Evolutionary conservation across 208 protist genomes (phyloP).

Genomic region (Leishmania martiniquensis): DNA sequence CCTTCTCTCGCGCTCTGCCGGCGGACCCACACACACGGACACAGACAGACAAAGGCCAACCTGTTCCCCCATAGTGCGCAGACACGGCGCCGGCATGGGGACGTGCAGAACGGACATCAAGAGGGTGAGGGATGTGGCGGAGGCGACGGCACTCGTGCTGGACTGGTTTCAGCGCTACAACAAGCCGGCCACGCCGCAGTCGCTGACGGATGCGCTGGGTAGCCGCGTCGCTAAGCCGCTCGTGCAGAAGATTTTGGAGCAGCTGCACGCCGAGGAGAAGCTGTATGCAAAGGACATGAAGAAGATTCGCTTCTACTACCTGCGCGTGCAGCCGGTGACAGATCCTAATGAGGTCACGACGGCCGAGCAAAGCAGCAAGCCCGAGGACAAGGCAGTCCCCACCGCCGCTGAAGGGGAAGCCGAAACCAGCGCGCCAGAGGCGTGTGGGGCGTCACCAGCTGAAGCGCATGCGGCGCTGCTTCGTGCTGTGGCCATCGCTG

Average conservation of each 20-base stretch:
- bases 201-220: slow-evolving; percentile 82
- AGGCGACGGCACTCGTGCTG: slow-evolving; percentile 45
- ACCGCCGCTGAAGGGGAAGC: not conserved
- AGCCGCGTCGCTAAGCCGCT: slow-evolving; percentile 79
- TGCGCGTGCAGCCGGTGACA: slow-evolving; percentile 12
- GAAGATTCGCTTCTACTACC: slow-evolving; percentile 80
- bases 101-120: slow-evolving; percentile 41
- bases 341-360: not conserved
- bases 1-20: not conserved
- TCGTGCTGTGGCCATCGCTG: not conserved
- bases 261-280: slow-evolving; percentile 44
- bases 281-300: slow-evolving; percentile 84
- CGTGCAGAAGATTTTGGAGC: slow-evolving; percentile 73
- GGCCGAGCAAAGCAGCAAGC: not conserved
- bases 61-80: not conserved
- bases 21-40: not conserved
- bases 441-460: not conserved
- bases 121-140: slow-evolving; percentile 56
- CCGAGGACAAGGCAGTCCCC: not conserved
- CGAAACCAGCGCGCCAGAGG: not conserved
- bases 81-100: slow-evolving; percentile 13
- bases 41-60: too few relatives aligned
- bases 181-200: slow-evolving; percentile 81
- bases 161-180: slow-evolving; percentile 89
- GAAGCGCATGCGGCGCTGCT: not conserved